These are phyloP conservation scores for Drechslerella dactyloides DNA, from an alignment of 2,329 filamentous ascomycete species.

Conservation along the genomic window DNA sequence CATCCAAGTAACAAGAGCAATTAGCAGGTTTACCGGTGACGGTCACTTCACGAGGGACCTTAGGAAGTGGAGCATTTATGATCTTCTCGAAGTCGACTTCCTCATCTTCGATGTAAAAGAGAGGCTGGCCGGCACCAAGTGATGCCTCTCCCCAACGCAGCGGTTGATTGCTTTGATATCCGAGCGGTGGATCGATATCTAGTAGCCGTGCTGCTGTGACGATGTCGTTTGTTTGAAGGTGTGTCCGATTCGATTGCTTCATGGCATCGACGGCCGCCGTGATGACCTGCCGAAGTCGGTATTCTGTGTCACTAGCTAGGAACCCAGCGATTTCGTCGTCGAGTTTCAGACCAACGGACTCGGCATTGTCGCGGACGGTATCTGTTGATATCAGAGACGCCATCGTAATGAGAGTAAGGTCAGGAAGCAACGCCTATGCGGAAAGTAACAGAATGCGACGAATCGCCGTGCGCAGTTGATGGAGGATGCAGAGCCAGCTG, in stretches of 20 bases:
- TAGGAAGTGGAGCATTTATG: conserved; percentile 93
- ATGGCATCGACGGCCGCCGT: conserved; percentile 95
- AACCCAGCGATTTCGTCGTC: conserved; percentile 85
- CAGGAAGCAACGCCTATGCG: background rate
- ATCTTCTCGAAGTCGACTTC: conserved; percentile 99
- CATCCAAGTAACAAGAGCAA: background rate
- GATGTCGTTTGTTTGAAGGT: conserved; percentile 86
- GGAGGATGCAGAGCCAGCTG: background rate
- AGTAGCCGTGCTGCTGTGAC: conserved; percentile 82
- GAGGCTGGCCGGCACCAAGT: conserved; percentile 86
- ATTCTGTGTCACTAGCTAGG: conserved; percentile 92
- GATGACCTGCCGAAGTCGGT: conserved; percentile 88
- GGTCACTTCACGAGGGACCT: conserved; percentile 88
- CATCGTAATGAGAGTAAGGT: conserved; percentile 14
- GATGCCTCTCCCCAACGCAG: conserved; percentile 92
- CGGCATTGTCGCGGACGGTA: conserved; percentile 92
- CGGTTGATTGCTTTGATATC: conserved; percentile 89
- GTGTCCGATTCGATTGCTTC: conserved; percentile 85
- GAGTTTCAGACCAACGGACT: conserved; percentile 88
- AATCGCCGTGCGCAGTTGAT: background rate
- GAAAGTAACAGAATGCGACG: background rate
- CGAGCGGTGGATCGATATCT: conserved; percentile 93
- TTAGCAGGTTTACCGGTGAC: conserved; percentile 69
- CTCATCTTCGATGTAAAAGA: conserved; percentile 98
- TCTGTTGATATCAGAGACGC: conserved; percentile 61